Base-by-base conservation (phyloP, 1,139 yeast genomes). In the Debaryomyces fabryi region DNA sequence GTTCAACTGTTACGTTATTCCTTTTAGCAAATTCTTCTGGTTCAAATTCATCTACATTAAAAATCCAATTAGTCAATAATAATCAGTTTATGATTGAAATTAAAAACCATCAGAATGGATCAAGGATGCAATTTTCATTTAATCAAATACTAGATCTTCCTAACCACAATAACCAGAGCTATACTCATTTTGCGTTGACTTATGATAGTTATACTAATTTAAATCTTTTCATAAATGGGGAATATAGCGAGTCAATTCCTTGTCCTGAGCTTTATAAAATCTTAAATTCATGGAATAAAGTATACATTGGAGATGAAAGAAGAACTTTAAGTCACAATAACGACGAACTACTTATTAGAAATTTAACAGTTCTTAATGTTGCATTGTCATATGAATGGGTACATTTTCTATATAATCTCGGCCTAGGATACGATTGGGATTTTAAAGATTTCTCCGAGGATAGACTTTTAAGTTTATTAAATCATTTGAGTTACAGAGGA, bases 181-280 rank as follows among this genome's bases (percentile, higher is more conserved):
- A 56, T 50, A 57, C 60, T 3, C 76, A 73, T 45, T 57, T 76
- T 37, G 71, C 63, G 3, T 54, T 76, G 18, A 72, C 78, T 0
- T 76, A 67, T 52, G 79, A 76, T 53, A 57, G 57, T 13, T 67
- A 65, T 51, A 62, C 67, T 8, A 74, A 73, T 51, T 62, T 76
- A 45, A 72, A 67, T 49, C 60, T 76, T 13, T 75, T 54, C 52
- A 52, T 76, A 7, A 70, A 76, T 53, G 80, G 80, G 4, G 77
- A 74, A 41, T 72, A 72, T 49, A 66, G 75, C 41, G 81, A 76
- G 52, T 71, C 76, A 10, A 72, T 75, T 8, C 79, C 80, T 1
- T 72, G 78, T 47, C 72, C 78, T 1, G 69, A 68, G 15, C 55
- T 74, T 5, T 55, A 57, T 37, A 66, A 67, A 47, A 57, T 57